Evolutionary conservation across 2,329 filamentous ascomycete genomes (phyloP).

Genomic region (Berkeleyomyces rouxiae): DNA sequence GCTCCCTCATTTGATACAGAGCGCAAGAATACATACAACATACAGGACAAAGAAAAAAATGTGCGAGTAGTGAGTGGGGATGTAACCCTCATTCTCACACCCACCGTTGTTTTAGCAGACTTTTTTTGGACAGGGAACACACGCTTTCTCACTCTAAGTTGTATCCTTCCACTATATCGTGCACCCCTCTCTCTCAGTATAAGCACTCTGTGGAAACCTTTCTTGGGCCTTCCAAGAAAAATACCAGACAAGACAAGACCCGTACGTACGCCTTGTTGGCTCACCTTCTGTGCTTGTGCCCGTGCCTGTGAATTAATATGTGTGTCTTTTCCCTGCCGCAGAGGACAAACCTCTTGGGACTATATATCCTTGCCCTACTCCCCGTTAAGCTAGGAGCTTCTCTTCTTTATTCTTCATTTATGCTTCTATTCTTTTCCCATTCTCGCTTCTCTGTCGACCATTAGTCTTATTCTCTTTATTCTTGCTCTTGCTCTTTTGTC

Average conservation of each 20-base stretch:
- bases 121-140: background rate
- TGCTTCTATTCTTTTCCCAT: constrained; percentile 1
- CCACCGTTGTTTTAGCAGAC: background rate
- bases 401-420: background rate
- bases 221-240: background rate
- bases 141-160: background rate
- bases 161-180: background rate
- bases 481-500: background rate
- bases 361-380: background rate
- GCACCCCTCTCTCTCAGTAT: background rate
- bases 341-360: background rate
- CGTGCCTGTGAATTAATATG: background rate
- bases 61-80: background rate
- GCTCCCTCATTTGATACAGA: background rate
- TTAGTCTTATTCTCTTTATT: background rate
- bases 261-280: background rate
- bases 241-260: background rate
- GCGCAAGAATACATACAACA: background rate
- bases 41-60: background rate
- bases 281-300: background rate
- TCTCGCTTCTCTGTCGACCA: background rate
- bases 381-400: background rate
- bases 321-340: background rate
- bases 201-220: background rate
- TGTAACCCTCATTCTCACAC: background rate